A percentile compares a stretch with the other conserved stretches of the same genome.
Evolutionary conservation across 305 asterid genomes (phyloP).

Genomic region (Plantago coronopus): DNA sequence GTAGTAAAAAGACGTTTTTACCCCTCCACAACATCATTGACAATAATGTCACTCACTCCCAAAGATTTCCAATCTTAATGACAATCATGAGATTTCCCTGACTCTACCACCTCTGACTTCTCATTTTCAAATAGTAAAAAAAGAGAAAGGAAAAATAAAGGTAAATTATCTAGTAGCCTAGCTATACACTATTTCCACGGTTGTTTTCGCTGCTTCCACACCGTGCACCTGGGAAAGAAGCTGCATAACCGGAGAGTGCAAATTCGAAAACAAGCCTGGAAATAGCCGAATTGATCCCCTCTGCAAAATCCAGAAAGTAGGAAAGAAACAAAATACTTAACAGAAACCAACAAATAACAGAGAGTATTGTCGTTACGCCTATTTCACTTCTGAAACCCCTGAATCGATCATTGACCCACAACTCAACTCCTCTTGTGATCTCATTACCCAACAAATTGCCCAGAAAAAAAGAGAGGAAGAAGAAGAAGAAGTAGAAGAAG

Average conservation of each 20-base stretch:
- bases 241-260: constrained; percentile 14
- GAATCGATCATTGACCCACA: constrained; percentile 8
- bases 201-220: constrained; percentile 49
- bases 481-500: no score
- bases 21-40: constrained; percentile 26
- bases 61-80: constrained; percentile 38
- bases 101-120: constrained; percentile 20
- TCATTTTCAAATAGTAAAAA: background rate
- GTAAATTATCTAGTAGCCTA: background rate
- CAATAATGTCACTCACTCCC: constrained; percentile 15
- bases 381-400: constrained; percentile 24
- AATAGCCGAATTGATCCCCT: constrained; percentile 27
- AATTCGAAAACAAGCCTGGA: constrained; percentile 57
- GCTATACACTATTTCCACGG: constrained; percentile 44
- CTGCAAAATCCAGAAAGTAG: constrained; percentile 5
- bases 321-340: constrained; percentile 9
- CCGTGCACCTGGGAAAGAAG: background rate
- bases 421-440: constrained; percentile 17
- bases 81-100: constrained; percentile 69
- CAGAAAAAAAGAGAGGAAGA: background rate
- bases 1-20: constrained; percentile 23
- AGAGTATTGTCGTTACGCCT: constrained; percentile 22
- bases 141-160: background rate
- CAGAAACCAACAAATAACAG: constrained; percentile 24
- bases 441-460: background rate